Percentiles rank a stretch among this genome's conserved stretches.
phyloP scores from a whole-genome alignment of 345 rosid species.

The Conringia planisiliqua region DNA sequence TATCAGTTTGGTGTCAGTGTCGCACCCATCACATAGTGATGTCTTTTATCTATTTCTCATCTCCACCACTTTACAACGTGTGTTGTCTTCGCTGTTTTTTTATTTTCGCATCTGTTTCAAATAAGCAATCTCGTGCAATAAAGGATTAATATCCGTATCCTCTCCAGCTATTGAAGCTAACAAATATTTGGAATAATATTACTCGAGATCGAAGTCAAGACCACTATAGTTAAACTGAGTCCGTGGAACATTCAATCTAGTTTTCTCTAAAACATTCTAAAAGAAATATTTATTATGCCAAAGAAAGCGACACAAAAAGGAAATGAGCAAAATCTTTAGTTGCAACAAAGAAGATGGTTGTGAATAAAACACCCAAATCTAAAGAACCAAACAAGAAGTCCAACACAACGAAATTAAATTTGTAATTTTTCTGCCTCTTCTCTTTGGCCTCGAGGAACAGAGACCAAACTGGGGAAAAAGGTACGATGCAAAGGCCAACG shows the following conservation, averaged over 20 bases:
- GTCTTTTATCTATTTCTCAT: neutral
- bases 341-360: neutral
- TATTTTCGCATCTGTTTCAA: neutral
- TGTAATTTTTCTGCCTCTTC: neutral
- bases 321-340: neutral
- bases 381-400: neutral
- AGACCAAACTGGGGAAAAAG: neutral
- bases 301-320: neutral
- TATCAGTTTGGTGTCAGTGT: constrained; percentile 6
- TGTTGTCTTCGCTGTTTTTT: neutral
- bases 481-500: neutral
- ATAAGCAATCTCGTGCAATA: neutral
- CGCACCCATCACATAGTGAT: neutral
- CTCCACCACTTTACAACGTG: neutral
- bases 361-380: neutral
- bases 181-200: neutral
- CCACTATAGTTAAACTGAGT: too few species aligned
- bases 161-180: constrained; percentile 28
- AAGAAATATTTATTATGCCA: neutral
- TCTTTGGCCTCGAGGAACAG: neutral
- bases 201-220: too few species aligned
- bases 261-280: too few species aligned
- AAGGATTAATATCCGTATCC: neutral
- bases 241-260: too few species aligned
- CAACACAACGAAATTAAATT: neutral